Conservation (phyloP, 352 stramenopile genomes). For the Phytophthora sp. region DNA sequence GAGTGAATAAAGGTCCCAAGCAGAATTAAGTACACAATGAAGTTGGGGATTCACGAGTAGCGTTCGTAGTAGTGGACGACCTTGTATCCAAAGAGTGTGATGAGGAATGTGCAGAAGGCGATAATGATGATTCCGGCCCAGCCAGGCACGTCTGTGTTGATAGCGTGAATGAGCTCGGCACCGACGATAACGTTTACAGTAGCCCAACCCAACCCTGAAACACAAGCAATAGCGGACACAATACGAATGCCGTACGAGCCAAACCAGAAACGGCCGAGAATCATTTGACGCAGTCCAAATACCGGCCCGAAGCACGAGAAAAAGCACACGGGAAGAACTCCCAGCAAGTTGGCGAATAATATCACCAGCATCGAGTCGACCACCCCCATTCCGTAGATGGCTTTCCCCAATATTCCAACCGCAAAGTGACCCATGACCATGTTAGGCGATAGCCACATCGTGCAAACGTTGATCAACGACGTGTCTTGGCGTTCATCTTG, state of each 20-base stretch:
- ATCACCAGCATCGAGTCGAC: slow-evolving; percentile 32
- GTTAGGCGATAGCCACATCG: slow-evolving; percentile 30
- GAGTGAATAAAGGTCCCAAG: slow-evolving; percentile 41
- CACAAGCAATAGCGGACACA: slow-evolving; percentile 24
- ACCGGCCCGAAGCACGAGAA: slow-evolving; percentile 25
- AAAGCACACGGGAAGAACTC: slow-evolving; percentile 12
- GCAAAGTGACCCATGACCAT: slow-evolving; percentile 33
- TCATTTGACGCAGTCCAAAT: slow-evolving; percentile 27
- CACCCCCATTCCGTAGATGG: slow-evolving; percentile 25
- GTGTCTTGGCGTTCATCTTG: slow-evolving; percentile 23
- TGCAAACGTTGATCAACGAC: slow-evolving; percentile 24
- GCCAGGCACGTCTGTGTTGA: slow-evolving; percentile 40
- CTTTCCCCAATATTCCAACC: slow-evolving; percentile 18
- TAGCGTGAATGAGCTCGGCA: slow-evolving; percentile 42
- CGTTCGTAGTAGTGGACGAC: slow-evolving; percentile 54
- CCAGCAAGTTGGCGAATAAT: slow-evolving; percentile 27
- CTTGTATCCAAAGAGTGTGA: slow-evolving; percentile 55
- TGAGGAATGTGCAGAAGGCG: slow-evolving; percentile 42
- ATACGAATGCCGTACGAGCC: slow-evolving; percentile 20
- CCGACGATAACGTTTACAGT: slow-evolving; percentile 52
- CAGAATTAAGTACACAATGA: slow-evolving; percentile 51
- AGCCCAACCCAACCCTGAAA: slow-evolving; percentile 44
- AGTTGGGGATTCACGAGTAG: slow-evolving; percentile 49
- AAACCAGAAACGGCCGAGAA: slow-evolving; percentile 32
- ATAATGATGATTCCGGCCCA: slow-evolving; percentile 55